phyloP scores from a whole-genome alignment of 1,284 basidiomycete species.

The Coriolopsis trogii region DNA sequence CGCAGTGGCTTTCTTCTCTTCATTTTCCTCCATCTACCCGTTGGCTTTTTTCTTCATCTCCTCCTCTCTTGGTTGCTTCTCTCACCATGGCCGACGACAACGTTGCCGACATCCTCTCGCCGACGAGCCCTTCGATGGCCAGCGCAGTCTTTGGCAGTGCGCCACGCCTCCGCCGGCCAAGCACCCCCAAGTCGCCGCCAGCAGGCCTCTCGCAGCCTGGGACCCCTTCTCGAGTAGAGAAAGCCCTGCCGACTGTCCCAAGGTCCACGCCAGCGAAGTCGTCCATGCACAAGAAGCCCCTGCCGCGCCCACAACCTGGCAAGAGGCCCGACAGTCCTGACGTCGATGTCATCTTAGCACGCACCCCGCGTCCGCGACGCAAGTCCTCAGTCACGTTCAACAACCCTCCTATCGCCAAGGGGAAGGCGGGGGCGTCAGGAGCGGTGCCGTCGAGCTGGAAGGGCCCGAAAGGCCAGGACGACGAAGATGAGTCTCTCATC shows the following conservation, averaged over 20 bases:
- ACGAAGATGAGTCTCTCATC: slow-evolving; percentile 21
- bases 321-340: slow-evolving; percentile 46
- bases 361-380: slow-evolving; percentile 46
- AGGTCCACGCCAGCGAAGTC: background rate
- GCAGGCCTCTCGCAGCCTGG: background rate
- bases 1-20: background rate
- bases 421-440: slow-evolving; percentile 17
- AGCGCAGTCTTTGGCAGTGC: slow-evolving; percentile 25
- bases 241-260: slow-evolving; percentile 15
- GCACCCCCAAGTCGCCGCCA: slow-evolving; percentile 21
- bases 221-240: slow-evolving; percentile 7
- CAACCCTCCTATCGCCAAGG: slow-evolving; percentile 10
- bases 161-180: slow-evolving; percentile 22
- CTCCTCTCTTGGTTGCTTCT: background rate
- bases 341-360: slow-evolving; percentile 47
- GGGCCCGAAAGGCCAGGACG: slow-evolving; percentile 12
- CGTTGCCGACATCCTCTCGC: slow-evolving; percentile 13
- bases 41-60: background rate
- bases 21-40: background rate
- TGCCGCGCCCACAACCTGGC: slow-evolving; percentile 5
- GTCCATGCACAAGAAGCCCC: background rate
- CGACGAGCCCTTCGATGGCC: slow-evolving; percentile 18
- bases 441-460: slow-evolving; percentile 25
- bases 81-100: slow-evolving; percentile 10
- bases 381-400: slow-evolving; percentile 30